phyloP scores from a whole-genome alignment of 805 yeast genomes.

The Yarrowia sp. region DNA sequence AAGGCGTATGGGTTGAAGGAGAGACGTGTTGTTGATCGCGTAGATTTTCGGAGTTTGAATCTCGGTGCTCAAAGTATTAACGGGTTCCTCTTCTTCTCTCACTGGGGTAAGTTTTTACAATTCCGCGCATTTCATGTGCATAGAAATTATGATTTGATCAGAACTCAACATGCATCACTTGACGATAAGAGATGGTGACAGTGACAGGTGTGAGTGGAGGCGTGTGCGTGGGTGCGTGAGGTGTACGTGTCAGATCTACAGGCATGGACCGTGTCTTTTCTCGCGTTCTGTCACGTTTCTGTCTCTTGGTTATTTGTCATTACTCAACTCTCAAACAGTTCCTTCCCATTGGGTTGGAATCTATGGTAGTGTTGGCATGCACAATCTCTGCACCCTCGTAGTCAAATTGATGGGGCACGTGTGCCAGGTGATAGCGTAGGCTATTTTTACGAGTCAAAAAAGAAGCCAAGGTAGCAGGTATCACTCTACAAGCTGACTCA shows the following conservation, averaged over 20 bases:
- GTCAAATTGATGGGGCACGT: slow-evolving; percentile 24
- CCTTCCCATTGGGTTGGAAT: too few relatives aligned
- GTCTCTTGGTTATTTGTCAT: neutral
- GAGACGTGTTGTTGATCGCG: too few relatives aligned
- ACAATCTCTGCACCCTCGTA: slow-evolving; percentile 29
- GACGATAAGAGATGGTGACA: slow-evolving; percentile 29
- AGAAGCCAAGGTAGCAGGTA: too few relatives aligned
- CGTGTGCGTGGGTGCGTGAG: too few relatives aligned
- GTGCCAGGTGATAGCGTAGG: neutral
- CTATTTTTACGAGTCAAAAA: neutral
- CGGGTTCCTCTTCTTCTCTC: neutral
- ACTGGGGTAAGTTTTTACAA: neutral
- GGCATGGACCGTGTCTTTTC: too few relatives aligned
- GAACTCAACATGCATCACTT: slow-evolving; percentile 38
- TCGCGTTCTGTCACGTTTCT: too few relatives aligned
- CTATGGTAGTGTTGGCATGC: slow-evolving; percentile 25
- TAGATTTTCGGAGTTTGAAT: too few relatives aligned
- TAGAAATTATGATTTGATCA: slow-evolving; percentile 33
- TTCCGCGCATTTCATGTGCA: slow-evolving; percentile 31
- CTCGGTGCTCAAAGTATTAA: too few relatives aligned
- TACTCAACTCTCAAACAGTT: neutral
- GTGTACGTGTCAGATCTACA: too few relatives aligned
- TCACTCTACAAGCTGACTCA: too few relatives aligned
- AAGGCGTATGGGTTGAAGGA: too few relatives aligned
- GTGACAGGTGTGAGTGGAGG: too few relatives aligned